Base-by-base conservation (phyloP, 129 eudicot genomes). In the Cynara cardunculus region DNA sequence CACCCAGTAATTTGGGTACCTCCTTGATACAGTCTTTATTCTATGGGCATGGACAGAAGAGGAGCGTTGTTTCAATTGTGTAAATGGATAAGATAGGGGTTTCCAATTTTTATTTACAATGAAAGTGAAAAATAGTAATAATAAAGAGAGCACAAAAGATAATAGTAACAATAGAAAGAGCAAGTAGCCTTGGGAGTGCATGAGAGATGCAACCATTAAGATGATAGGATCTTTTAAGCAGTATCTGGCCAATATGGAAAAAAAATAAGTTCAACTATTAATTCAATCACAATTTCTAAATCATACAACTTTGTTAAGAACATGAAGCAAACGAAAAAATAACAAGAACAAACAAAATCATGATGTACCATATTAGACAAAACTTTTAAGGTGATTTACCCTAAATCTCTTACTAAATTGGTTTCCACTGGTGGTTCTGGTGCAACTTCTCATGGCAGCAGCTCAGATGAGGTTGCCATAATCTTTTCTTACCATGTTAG, bases 401-500 rank as follows among this genome's bases (percentile, higher is more conserved):
- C 21, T 49, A 49, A 16, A 49, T 49, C 21, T 49, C 62, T 49
- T 13, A 49, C 59, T 46, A 46, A 14, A 46, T 46, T 14, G 59
- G 59, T 46, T 46, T 46, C 59, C 59, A 46, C 1, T 46, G 59
- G 59, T 46, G 59, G 19, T 46, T 46, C 59, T 46, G 59, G 59
- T 46, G 18, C 59, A 13, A 5, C 12, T 46, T 46, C 59, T 46
- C 18, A 19, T 46, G 59, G 59, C 19, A 46, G 59, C 19, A 46
- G 59, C 18, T 46, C n/a, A 13, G 59, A 46, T 49, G 62, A 49
- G 62, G 62, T 49, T 49, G 6, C 22, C 62, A 49, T 3, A 21
- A 28, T 65, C n/a, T 46, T 78, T 78, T 46, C 65, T 69, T 69
- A 18, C 24, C 49, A 8, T 16, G 32, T 68, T 78, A 68, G 46